phyloP scores from a whole-genome alignment of 176 grass and related monocot species.

The Coix lacrymajobi region DNA sequence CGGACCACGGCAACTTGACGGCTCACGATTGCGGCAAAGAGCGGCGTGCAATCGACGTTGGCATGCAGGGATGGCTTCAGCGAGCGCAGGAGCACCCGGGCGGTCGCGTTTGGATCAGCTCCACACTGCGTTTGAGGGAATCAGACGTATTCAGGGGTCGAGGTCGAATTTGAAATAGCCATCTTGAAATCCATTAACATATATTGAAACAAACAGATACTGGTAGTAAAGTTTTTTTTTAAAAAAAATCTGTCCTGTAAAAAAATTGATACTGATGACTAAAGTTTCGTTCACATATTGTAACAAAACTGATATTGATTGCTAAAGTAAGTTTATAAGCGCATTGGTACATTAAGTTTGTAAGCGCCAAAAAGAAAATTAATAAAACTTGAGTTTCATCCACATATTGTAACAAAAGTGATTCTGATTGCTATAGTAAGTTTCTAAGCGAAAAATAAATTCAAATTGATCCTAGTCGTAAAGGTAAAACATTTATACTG shows the following conservation, averaged over 20 bases:
- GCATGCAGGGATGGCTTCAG: constrained; percentile 80
- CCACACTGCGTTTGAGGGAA: constrained; percentile 52
- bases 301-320: neutral
- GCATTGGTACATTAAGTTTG: too few relatives aligned
- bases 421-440: too few relatives aligned
- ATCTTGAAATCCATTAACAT: neutral
- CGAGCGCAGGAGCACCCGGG: constrained; percentile 78
- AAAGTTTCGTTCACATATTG: too few relatives aligned
- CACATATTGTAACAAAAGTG: too few relatives aligned
- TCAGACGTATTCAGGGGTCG: neutral
- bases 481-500: too few relatives aligned
- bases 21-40: constrained; percentile 86
- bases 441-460: too few relatives aligned
- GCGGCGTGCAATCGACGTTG: constrained; percentile 81
- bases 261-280: too few relatives aligned
- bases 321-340: too few relatives aligned
- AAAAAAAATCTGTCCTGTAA: too few relatives aligned
- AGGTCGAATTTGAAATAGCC: neutral
- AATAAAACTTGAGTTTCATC: too few relatives aligned
- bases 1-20: constrained; percentile 69
- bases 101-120: constrained; percentile 66
- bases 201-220: neutral
- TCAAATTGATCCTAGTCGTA: too few relatives aligned
- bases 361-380: too few relatives aligned
- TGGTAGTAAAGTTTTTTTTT: neutral